Base-by-base conservation (phyloP, 2,329 filamentous ascomycete species). In the Sporothrix schenckii region DNA sequence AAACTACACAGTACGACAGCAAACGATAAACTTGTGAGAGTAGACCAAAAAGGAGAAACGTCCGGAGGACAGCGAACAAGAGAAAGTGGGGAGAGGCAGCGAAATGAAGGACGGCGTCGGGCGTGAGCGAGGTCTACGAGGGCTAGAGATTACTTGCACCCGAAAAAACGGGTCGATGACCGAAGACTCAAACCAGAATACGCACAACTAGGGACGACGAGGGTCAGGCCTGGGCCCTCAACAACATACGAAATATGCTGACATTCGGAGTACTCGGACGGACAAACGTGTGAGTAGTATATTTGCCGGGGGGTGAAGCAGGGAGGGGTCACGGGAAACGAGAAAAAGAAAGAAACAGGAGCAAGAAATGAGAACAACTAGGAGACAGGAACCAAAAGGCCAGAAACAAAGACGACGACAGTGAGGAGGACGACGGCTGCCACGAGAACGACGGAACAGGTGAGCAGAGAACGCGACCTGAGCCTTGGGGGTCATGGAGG, bases 111-210 rank as follows among this genome's bases (percentile, higher is more conserved):
- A 24, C 56, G 19, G 34, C 13, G 56, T 24, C 56, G 56, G 58
- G 58, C 58, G 19, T n/a, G 41, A 47, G 41, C 34, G 34, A 34
- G 41, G 41, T 47, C 14, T 13, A 50, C 58, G 41, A 47, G 58
- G 39, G 14, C n/a, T 56, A 34, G 50, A 54, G 34, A 56, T 54
- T 66, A 30, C 63, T 41, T 50, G n/a, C n/a, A 54, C 53, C 49
- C 49, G 49, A 34, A 50, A 66, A 54, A 44, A 50, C 50, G 49
- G 65, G 21, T 67, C 49, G 63, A 66, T 11, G 49, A 53, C 41
- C 44, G 63, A 41, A 60, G 19, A 44, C 34, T 13, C 56, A 44
- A 9, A 19, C 34, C 49, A 34, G 34, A 34, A 9, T 34, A 34
- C 34, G 7, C 11, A 16, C 47, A 54, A 14, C 14, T 21, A 53